These are phyloP conservation scores for Ceratobasidium papillatum DNA, from an alignment of 1,284 basidiomycete species.

Conservation along the genomic window DNA sequence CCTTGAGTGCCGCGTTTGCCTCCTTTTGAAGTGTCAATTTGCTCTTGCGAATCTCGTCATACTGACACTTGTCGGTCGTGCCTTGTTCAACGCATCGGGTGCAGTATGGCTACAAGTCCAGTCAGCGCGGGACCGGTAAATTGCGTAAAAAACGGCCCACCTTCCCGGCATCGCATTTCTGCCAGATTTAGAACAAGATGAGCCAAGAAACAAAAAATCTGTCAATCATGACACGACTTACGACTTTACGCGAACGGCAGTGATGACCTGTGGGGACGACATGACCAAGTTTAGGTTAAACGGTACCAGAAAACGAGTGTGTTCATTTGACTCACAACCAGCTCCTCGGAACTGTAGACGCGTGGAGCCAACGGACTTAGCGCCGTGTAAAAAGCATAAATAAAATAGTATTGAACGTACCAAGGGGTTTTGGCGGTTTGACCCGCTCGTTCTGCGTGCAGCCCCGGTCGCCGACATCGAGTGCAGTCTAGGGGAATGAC, in stretches of 20 bases:
- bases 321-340: slow-evolving; percentile 19
- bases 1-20: slow-evolving; percentile 20
- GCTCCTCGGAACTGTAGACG: slow-evolving; percentile 33
- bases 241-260: slow-evolving; percentile 32
- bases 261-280: slow-evolving; percentile 28
- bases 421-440: slow-evolving; percentile 2
- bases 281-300: neutral
- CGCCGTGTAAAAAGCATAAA: neutral
- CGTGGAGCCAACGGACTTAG: neutral
- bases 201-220: slow-evolving; percentile 1
- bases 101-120: slow-evolving; percentile 17
- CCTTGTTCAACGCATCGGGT: slow-evolving; percentile 7
- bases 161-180: slow-evolving; percentile 34
- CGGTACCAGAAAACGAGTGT: neutral
- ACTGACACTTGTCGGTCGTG: slow-evolving; percentile 20
- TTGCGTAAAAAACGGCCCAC: neutral
- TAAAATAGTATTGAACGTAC: neutral
- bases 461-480: slow-evolving; percentile 28
- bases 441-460: neutral
- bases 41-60: slow-evolving; percentile 27
- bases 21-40: slow-evolving; percentile 31
- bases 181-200: neutral
- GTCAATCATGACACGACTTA: neutral
- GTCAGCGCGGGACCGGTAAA: neutral
- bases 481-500: too few species aligned